Conservation (phyloP, 495 filamentous ascomycete genomes). For the Clohesyomyces aquaticus region DNA sequence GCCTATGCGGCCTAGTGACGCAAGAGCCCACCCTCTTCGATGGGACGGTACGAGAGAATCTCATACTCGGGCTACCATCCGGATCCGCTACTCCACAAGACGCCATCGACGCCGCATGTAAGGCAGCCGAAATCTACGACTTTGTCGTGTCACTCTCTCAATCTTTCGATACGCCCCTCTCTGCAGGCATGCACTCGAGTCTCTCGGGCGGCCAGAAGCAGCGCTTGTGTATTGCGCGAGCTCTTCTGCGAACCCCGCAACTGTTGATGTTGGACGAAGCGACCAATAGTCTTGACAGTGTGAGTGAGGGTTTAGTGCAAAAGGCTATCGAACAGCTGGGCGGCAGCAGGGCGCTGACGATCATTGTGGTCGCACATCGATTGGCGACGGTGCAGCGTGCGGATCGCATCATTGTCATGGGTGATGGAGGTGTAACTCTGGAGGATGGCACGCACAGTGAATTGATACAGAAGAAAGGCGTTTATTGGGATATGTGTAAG, state of each 20-base stretch:
- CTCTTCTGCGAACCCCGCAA: slow-evolving; percentile 9
- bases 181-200: slow-evolving; percentile 42
- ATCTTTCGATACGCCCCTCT: slow-evolving; percentile 15
- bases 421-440: slow-evolving; percentile 14
- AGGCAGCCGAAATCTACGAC: slow-evolving; percentile 87
- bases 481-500: slow-evolving; percentile 17
- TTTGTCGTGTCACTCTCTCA: slow-evolving; percentile 63
- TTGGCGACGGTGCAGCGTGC: slow-evolving; percentile 22
- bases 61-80: slow-evolving; percentile 58
- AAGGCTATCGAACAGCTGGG: slow-evolving; percentile 15
- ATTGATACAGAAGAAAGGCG: slow-evolving; percentile 9
- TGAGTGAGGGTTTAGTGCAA: slow-evolving; percentile 17
- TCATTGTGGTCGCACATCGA: slow-evolving; percentile 18
- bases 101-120: slow-evolving; percentile 71
- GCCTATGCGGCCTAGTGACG: slow-evolving; percentile 73
- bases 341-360: slow-evolving; percentile 9
- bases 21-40: slow-evolving; percentile 88
- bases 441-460: slow-evolving; percentile 9
- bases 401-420: slow-evolving; percentile 18
- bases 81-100: slow-evolving; percentile 66
- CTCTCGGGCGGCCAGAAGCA: slow-evolving; percentile 43
- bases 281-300: slow-evolving; percentile 13
- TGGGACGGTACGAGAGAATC: slow-evolving; percentile 78
- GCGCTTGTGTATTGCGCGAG: slow-evolving; percentile 19
- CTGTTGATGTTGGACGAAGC: slow-evolving; percentile 12